Base-by-base conservation (phyloP, 108 stramenopile species). In the Poteriospumella lacustris region DNA sequence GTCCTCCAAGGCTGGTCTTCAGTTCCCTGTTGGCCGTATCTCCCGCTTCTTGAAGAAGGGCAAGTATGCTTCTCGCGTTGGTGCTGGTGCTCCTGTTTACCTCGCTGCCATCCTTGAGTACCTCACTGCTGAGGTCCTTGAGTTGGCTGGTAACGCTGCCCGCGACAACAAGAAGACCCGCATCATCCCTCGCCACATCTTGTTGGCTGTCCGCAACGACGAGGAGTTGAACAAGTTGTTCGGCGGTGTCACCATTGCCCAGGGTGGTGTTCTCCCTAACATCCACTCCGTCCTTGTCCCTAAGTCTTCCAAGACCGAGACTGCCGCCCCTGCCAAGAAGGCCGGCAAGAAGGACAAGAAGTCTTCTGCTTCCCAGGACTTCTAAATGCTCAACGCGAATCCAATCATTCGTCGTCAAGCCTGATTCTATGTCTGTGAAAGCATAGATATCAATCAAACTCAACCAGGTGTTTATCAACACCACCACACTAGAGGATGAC, bases 11-110 rank as follows among this genome's bases (percentile, higher is more conserved):
- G 94, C 95, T 39, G 95, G 95, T 43, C 88, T 96, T 36, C 95
- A 96, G 84, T 96, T 96, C 87, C 95, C 95, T 73, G 95, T 96
- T 34, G 94, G 91, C 82, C 91, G 94, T 90, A 90, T 96, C 79
- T 90, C 88, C 68, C 92, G 96, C 73, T 97, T 88, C 88, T 87
- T 97, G 62, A 93, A 92, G 86, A 91, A 93, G 86, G 95, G 94
- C 58, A 91, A 92, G 70, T 94, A 94, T 83, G 92, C 93, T 70
- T 84, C 88, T 29, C 91, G 94, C 38, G 92, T 95, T 84, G 95
- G 95, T 80, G 93, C 91, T 41, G 94, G 94, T 9, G 94, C 95
- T 42, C 90, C 93, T 5, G 94, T 96, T 24, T 96, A 95, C 89
- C 92, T 95, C 39, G 92, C 94, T 41, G 93, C 95, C 28, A 92